Percentiles rank a stretch among this genome's conserved stretches.
phyloP scores from a whole-genome alignment of 148 eudicot species.

The Rhododendron henanense region DNA sequence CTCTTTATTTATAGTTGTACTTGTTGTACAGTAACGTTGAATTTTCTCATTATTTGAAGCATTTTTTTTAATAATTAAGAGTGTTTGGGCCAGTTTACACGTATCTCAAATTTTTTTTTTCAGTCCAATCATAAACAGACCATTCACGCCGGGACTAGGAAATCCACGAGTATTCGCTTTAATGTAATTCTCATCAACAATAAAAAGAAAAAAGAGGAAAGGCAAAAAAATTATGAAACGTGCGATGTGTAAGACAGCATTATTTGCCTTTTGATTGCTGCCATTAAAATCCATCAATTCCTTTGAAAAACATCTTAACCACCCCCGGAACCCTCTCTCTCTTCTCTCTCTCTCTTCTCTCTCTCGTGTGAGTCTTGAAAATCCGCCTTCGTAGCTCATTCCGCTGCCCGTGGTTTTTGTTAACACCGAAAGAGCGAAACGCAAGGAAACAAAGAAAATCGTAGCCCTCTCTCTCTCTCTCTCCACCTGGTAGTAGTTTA shows the following conservation, averaged over 20 bases:
- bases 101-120: neutral
- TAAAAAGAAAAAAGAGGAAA: neutral
- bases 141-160: fast-evolving
- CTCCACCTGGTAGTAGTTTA: neutral
- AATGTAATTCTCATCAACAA: too few relatives aligned
- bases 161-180: too few relatives aligned
- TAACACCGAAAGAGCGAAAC: slow-evolving; percentile 7
- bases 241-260: slow-evolving; percentile 20
- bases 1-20: too few relatives aligned
- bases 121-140: too few relatives aligned
- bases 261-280: slow-evolving; percentile 12
- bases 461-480: neutral
- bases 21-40: too few relatives aligned
- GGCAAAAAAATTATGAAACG: neutral
- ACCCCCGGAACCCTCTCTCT: neutral
- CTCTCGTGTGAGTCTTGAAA: neutral
- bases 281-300: slow-evolving; percentile 13
- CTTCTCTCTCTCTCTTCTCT: slow-evolving; percentile 1
- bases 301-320: neutral
- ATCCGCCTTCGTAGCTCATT: slow-evolving; percentile 18
- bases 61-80: too few relatives aligned
- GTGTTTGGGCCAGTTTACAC: fast-evolving
- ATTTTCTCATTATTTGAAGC: neutral
- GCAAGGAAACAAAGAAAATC: neutral
- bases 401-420: slow-evolving; percentile 16